Base-by-base conservation (phyloP, 2,329 filamentous ascomycete species). In the Fusarium subglutinans region DNA sequence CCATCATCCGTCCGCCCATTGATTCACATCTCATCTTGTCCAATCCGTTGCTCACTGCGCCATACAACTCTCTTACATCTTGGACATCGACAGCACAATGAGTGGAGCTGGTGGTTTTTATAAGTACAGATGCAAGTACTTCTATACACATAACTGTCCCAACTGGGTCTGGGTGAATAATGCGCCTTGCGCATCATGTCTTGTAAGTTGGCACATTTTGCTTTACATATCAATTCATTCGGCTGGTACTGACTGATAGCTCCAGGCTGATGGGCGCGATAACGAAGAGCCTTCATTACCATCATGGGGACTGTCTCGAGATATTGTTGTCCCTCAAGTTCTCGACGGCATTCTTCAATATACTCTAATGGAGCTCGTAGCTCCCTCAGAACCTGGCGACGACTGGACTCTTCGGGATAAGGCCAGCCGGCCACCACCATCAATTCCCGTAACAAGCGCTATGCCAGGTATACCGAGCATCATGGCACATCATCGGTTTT, bases 41-140 rank as follows among this genome's bases (percentile, higher is more conserved):
- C 54, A 53, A 61, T 55, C 53, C 64, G 22, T 66, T 54, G 40
- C 59, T 38, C 51, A 47, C 35, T 57, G 28, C 41, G 48, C 47
- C 35, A 44, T 40, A 69, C 53, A 56, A 57, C 40, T 60, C n/a
- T 65, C 58, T 47, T 41, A 66, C 45, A 26, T 54, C 44, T 55
- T 64, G 62, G 61, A 55, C 51, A 53, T 67, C 72, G 60, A 65
- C 58, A 54, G 60, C 72, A 72, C 64, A 73, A 81, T 81, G 80
- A 80, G 79, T 53, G 78, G 80, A 63, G 77, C 82, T 72, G 84
- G 85, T 50, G 84, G 84, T 43, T 87, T 84, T 69, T 88, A 87
- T 77, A 88, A 86, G 81, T 89, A 87, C 79, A 83, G 85, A 47
- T 89, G 87, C 84, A 89, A 87, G 80, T 87, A 88, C 81, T 88